Percentiles rank a stretch among this genome's conserved stretches.
Evolutionary conservation across 2,329 filamentous ascomycete genomes (phyloP).

Genomic region (Keithomyces neogunnii): DNA sequence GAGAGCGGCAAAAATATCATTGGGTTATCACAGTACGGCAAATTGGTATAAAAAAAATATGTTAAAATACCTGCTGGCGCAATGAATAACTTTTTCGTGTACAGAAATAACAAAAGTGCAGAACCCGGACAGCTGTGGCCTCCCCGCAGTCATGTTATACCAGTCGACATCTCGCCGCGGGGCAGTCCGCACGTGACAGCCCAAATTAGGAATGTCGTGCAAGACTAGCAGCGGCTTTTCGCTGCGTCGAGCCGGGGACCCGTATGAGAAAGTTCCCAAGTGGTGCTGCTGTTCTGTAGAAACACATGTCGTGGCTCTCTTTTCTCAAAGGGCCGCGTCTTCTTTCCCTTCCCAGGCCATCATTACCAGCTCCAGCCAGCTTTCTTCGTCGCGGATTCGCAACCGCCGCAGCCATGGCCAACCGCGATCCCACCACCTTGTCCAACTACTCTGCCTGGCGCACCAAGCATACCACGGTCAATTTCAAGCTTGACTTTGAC

Average conservation of each 20-base stretch:
- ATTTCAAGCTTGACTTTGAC: constrained; percentile 78
- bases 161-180: not conserved
- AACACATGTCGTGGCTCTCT: constrained; percentile 14
- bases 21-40: too few species aligned
- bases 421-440: constrained; percentile 78
- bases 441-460: constrained; percentile 87
- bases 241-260: not conserved
- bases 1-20: too few species aligned
- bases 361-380: not conserved
- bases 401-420: constrained; percentile 22
- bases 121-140: too few species aligned
- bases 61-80: too few species aligned
- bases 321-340: constrained; percentile 10
- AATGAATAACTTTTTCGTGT: too few species aligned
- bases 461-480: constrained; percentile 74
- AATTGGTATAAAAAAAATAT: too few species aligned
- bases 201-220: not conserved
- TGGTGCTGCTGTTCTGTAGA: not conserved
- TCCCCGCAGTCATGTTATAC: too few species aligned
- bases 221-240: not conserved
- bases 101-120: too few species aligned
- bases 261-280: not conserved
- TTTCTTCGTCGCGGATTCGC: constrained; percentile 14
- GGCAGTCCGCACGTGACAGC: constrained; percentile 1
- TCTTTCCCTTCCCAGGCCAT: not conserved